Evolutionary conservation across 2,329 filamentous ascomycete genomes (phyloP), one percentile per base, ranked within the genome.

Genomic region (Xylariaceae sp.): DNA sequence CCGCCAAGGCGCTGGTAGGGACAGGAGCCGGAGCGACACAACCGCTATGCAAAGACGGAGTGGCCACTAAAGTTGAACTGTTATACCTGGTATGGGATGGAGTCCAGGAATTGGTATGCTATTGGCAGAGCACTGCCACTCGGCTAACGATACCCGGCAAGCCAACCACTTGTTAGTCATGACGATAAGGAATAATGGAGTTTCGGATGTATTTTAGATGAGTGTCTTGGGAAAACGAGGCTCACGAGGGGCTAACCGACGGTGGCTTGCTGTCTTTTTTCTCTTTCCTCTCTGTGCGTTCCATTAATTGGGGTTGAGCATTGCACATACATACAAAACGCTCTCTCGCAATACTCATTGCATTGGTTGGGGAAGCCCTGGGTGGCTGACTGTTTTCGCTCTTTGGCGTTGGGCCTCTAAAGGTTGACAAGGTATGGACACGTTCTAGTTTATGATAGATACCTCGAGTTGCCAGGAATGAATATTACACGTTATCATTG

Each of bases 1-100:
- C 29, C 65, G 67, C 40, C 70, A 76, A 49, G 73, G 73, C 32
- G 68, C 67, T 21, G 65, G 66, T 43, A 63, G 67, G 35, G 65
- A 69, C 38, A 62, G 67, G 44, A 69, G 67, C 50, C 62, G 63
- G 34, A 70, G 67, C 45, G 57, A 63, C 34, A 60, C 50, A 37
- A 59, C 49, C 41, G 54, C 53, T 19, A 54, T 59, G 51, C 46
- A 44, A 24, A 50, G 52, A 31, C 28, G 47, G 18, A 16, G 29
- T 13, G 40, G 44, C 17, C 24, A 38, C 26, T 35, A 19, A 42
- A 27, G 32, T n/a, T n/a, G n/a, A n/a, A n/a, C n/a, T n/a, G n/a
- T n/a, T n/a, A n/a, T n/a, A n/a, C 26, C 21, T 27, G 13, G 21
- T 35, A 28, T 24, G 21, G 14, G 23, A 36, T 28, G 26, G 19